These are phyloP conservation scores for Aspergillus thermomutatus DNA, from an alignment of 2,329 filamentous ascomycete species.

Conservation along the genomic window DNA sequence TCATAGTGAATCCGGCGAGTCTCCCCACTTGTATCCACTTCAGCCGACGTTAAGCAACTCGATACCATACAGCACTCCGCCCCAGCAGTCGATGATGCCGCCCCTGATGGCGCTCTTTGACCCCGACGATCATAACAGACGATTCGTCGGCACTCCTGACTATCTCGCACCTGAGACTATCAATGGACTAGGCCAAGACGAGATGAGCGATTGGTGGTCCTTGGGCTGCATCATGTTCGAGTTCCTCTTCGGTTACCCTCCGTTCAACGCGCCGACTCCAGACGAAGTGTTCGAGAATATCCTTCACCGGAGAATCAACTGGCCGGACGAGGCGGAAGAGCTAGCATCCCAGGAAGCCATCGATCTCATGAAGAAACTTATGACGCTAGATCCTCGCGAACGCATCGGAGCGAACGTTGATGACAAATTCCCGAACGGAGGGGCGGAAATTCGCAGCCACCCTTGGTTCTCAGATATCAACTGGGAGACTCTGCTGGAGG, in stretches of 20 bases:
- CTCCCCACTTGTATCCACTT: conserved; percentile 71
- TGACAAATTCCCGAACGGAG: conserved; percentile 78
- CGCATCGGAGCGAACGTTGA: conserved; percentile 82
- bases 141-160: conserved; percentile 95
- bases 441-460: conserved; percentile 85
- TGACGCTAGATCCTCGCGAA: conserved; percentile 77
- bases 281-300: conserved; percentile 98
- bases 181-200: conserved; percentile 89
- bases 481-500: conserved; percentile 88
- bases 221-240: conserved; percentile 98
- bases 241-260: conserved; percentile 87
- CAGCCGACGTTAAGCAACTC: conserved; percentile 56
- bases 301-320: conserved; percentile 80
- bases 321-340: conserved; percentile 80
- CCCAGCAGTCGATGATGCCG: conserved; percentile 74
- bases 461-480: conserved; percentile 83
- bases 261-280: conserved; percentile 85
- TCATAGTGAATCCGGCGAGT: conserved; percentile 68
- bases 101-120: conserved; percentile 93
- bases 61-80: conserved; percentile 40
- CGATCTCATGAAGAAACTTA: conserved; percentile 87
- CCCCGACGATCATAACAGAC: conserved; percentile 85
- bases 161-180: conserved; percentile 97
- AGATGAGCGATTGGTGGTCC: conserved; percentile 99
- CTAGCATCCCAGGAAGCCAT: conserved; percentile 83